These are phyloP conservation scores for Nemania abortiva DNA, from an alignment of 2,329 filamentous ascomycete species.

Conservation along the genomic window DNA sequence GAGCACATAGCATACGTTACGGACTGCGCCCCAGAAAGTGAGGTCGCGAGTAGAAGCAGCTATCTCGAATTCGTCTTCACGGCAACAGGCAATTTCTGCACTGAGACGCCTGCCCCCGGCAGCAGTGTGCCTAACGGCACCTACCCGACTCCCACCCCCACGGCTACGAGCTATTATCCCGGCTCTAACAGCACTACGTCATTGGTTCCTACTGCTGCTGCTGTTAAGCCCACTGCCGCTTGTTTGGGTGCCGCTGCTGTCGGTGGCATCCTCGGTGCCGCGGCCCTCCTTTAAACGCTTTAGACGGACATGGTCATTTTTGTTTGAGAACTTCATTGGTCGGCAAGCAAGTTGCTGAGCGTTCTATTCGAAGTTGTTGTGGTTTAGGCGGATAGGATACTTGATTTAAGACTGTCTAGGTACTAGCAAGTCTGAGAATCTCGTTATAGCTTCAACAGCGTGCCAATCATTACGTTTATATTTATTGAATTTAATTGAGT, in stretches of 20 bases:
- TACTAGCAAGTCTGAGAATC: constrained; percentile 5
- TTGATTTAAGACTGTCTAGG: constrained; percentile 4
- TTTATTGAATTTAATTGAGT: constrained; percentile 30
- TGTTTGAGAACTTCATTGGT: constrained; percentile 6
- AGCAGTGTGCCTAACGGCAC: constrained; percentile 16
- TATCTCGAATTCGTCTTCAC: constrained; percentile 27
- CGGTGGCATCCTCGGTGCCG: constrained; percentile 7
- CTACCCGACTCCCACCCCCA: constrained; percentile 20
- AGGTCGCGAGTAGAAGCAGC: constrained; percentile 21
- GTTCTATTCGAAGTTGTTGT: neutral
- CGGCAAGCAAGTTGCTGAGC: constrained; percentile 44
- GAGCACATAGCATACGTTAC: constrained; percentile 28
- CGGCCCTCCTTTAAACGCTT: constrained; percentile 16
- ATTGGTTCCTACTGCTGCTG: constrained; percentile 1
- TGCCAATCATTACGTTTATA: constrained; percentile 13
- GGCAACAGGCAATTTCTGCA: constrained; percentile 25
- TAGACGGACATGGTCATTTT: neutral
- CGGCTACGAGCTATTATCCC: constrained; percentile 8
- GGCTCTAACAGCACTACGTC: neutral
- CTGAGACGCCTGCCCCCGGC: constrained; percentile 17
- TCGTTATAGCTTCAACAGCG: constrained; percentile 13
- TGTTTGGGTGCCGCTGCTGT: neutral
- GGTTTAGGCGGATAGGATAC: constrained; percentile 8
- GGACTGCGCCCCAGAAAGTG: constrained; percentile 16
- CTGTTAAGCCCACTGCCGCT: constrained; percentile 4